phyloP scores from a whole-genome alignment of 495 filamentous ascomycete genomes.

The Haplographium delicatum region DNA sequence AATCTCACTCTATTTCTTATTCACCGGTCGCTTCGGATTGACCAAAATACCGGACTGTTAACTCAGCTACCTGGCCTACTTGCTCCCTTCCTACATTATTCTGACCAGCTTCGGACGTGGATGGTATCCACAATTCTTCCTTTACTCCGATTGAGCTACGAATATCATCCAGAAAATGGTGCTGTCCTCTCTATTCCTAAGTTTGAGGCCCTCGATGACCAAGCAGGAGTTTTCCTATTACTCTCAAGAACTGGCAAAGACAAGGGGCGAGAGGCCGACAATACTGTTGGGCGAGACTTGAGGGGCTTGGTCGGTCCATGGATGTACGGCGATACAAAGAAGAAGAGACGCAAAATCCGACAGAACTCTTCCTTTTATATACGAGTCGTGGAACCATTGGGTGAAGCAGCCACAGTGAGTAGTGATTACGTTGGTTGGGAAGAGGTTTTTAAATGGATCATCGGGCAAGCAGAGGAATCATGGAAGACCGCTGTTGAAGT shows the following conservation, averaged over 20 bases:
- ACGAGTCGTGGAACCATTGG: conserved; percentile 7
- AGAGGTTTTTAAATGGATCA: conserved; percentile 75
- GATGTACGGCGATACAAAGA: conserved; percentile 65
- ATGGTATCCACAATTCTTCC: conserved; percentile 75
- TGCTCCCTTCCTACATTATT: conserved; percentile 67
- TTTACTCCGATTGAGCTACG: conserved; percentile 72
- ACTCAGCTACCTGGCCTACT: conserved; percentile 66
- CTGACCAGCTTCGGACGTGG: conserved; percentile 63
- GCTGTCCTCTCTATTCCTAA: conserved; percentile 48
- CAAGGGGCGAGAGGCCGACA: conserved; percentile 34
- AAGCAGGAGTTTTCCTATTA: conserved; percentile 59
- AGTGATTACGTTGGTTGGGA: conserved; percentile 60
- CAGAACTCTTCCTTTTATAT: conserved; percentile 9
- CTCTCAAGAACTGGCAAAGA: conserved; percentile 54
- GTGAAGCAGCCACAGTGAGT: conserved; percentile 14
- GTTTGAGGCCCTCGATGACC: conserved; percentile 59
- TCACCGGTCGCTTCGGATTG: conserved; percentile 68
- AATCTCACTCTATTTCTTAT: conserved; percentile 65
- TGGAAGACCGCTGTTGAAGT: conserved; percentile 53
- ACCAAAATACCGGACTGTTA: conserved; percentile 72
- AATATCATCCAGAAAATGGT: conserved; percentile 66
- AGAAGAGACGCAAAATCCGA: conserved; percentile 40
- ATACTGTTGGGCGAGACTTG: conserved; percentile 62
- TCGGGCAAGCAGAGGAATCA: conserved; percentile 48
- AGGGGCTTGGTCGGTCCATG: conserved; percentile 75